Evolutionary conservation across 768 basidiomycete species (phyloP).

Genomic region (Lepiota subincarnata): DNA sequence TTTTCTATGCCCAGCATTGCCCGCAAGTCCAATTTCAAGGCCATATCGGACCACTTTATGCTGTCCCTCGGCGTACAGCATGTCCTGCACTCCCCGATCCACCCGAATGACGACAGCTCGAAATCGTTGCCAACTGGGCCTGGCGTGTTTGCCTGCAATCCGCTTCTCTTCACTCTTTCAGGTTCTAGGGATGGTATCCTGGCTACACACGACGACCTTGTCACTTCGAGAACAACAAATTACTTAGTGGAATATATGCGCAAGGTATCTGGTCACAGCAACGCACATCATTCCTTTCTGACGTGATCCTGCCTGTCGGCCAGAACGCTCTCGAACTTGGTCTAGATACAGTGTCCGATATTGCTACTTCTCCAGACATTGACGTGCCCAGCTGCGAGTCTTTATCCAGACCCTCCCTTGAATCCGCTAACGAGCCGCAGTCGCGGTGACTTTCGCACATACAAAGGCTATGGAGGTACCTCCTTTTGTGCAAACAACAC

Average conservation of each 20-base stretch:
- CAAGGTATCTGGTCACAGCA: constrained; percentile 29
- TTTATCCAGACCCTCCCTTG: neutral
- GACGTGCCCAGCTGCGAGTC: constrained; percentile 6
- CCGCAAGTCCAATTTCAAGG: constrained; percentile 12
- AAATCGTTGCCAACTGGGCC: neutral
- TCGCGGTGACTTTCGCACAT: constrained; percentile 3
- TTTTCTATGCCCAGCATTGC: constrained; percentile 13
- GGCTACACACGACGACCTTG: constrained; percentile 36
- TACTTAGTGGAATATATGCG: constrained; percentile 50
- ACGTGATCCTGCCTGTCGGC: constrained; percentile 10
- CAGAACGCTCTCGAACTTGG: constrained; percentile 62
- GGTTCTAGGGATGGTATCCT: constrained; percentile 45
- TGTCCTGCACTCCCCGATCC: neutral
- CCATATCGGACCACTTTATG: constrained; percentile 11
- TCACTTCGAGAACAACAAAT: constrained; percentile 43
- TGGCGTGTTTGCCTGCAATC: neutral
- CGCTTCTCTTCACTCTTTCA: constrained; percentile 39
- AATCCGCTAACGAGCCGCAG: neutral
- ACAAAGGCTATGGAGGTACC: neutral
- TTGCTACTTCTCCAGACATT: neutral
- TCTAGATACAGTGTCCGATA: constrained; percentile 50
- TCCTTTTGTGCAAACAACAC: constrained; percentile 32
- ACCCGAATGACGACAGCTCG: neutral
- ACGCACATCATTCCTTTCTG: constrained; percentile 2
- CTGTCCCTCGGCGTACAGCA: constrained; percentile 10